Evolutionary conservation across 2,329 filamentous ascomycete genomes (phyloP), one percentile per base, ranked within the genome.

Genomic region (Aureobasidium musti): DNA sequence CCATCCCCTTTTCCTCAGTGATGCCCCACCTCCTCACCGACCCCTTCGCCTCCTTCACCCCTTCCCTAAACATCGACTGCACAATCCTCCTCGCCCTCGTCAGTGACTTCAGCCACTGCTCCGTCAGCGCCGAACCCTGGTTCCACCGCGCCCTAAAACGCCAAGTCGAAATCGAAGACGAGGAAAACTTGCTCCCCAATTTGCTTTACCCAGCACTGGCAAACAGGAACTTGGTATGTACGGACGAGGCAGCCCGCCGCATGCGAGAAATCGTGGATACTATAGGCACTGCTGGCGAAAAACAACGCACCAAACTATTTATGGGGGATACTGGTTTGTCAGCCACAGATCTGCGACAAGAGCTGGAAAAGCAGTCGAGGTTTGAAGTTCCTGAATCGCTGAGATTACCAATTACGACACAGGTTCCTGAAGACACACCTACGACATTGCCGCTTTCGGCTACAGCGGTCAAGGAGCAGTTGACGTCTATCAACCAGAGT

Each of bases 61-160:
- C 75, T 6, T 79, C 76, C 0, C 71, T 88, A 33, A 87, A 89
- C 72, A 82, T 89, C 65, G 87, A 89, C 74, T 88, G 86, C 64
- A 91, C 89, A 1, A 85, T 91, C 54, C 82, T 93, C 6, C 83
- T 93, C 5, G 89, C 89, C 5, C 79, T 92, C 2, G 84, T 89
- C 1, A 91, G 89, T 0, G 90, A 93, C 71, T 86, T 92, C 30
- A 89, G 88, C 1, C 89, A 92, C 73, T 77, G 78, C 39, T 73
- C 77, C 43, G 79, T 80, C 33, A 72, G 76, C 2, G 79, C 82
- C 53, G 78, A 82, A 39, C 80, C 82, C n/a, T 81, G 79, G 75
- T 82, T 84, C 71, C 87, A 89, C 70, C 80, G 77, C 26, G 85
- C 86, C 50, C 86, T 91, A 59, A 78, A 84, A 60, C 82, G 83